phyloP scores from a whole-genome alignment of 345 rosid genomes.

The Geranium brycei region DNA sequence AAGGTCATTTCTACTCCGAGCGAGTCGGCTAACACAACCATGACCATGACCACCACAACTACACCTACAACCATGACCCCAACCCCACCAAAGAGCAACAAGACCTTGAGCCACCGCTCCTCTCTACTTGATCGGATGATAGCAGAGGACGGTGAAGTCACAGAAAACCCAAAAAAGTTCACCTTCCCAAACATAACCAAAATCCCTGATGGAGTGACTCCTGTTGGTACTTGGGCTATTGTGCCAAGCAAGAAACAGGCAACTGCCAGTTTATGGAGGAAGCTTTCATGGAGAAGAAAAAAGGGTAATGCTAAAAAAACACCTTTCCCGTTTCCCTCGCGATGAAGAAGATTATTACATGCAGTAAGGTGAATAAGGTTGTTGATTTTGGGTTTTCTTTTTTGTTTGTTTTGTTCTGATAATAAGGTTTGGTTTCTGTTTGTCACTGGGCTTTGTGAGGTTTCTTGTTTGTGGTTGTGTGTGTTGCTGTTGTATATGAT shows the following conservation, averaged over 20 bases:
- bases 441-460: neutral
- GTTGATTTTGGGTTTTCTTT: neutral
- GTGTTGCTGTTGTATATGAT: neutral
- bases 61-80: constrained; percentile 11
- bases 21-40: constrained; percentile 10
- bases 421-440: neutral
- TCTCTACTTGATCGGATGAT: constrained; percentile 77
- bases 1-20: constrained; percentile 26
- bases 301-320: constrained; percentile 31
- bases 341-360: neutral
- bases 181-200: constrained; percentile 20
- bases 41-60: neutral
- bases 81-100: constrained; percentile 26
- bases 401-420: neutral
- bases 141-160: constrained; percentile 44
- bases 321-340: neutral
- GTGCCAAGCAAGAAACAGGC: constrained; percentile 43
- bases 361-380: neutral
- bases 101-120: constrained; percentile 36
- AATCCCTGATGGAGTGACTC: constrained; percentile 11
- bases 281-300: constrained; percentile 50
- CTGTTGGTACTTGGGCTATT: constrained; percentile 33
- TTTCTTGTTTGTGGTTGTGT: neutral
- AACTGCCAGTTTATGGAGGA: constrained; percentile 53
- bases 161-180: constrained; percentile 32